Percentiles rank a stretch among this genome's conserved stretches.
Evolutionary conservation across 2,329 filamentous ascomycete species (phyloP).

Genomic region (Mycosphaerelloides madeirae): DNA sequence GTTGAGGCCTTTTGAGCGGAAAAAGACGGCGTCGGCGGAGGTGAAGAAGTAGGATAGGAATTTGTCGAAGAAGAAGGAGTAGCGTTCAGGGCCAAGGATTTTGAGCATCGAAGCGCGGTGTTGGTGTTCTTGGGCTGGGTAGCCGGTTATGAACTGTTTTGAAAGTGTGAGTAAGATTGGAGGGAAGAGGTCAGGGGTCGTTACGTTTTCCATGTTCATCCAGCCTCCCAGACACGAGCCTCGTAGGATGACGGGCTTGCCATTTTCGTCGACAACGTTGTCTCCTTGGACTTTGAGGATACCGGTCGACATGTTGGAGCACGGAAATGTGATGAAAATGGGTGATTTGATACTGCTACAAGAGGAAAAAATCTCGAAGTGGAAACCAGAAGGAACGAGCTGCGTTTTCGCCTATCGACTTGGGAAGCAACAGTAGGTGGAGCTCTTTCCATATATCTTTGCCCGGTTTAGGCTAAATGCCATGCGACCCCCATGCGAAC

Average conservation of each 20-base stretch:
- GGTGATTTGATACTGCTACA: not conserved
- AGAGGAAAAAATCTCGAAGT: not conserved
- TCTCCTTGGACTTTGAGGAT: slow-evolving; percentile 35
- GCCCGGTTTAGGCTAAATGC: not conserved
- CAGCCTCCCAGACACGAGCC: slow-evolving; percentile 45
- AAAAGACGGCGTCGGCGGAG: slow-evolving; percentile 55
- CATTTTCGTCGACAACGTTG: slow-evolving; percentile 44
- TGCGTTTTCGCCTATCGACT: not conserved
- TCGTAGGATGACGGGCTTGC: slow-evolving; percentile 45
- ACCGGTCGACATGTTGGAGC: slow-evolving; percentile 7
- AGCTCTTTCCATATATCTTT: not conserved
- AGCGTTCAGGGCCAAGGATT: slow-evolving; percentile 53
- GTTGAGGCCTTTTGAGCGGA: slow-evolving; percentile 53
- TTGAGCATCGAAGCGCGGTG: slow-evolving; percentile 51
- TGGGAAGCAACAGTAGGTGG: not conserved
- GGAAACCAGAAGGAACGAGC: not conserved
- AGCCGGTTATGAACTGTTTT: slow-evolving; percentile 61
- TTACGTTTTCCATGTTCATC: slow-evolving; percentile 37
- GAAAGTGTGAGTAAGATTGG: not conserved
- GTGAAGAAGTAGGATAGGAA: slow-evolving; percentile 57
- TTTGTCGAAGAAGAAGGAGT: slow-evolving; percentile 57
- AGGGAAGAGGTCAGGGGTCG: not conserved
- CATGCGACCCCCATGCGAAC: not conserved
- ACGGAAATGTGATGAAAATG: not conserved
- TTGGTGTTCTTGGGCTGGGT: slow-evolving; percentile 54